Evolutionary conservation across 495 filamentous ascomycete genomes (phyloP), one percentile per base, ranked within the genome.

Genomic region (Pyrenula massariospora): DNA sequence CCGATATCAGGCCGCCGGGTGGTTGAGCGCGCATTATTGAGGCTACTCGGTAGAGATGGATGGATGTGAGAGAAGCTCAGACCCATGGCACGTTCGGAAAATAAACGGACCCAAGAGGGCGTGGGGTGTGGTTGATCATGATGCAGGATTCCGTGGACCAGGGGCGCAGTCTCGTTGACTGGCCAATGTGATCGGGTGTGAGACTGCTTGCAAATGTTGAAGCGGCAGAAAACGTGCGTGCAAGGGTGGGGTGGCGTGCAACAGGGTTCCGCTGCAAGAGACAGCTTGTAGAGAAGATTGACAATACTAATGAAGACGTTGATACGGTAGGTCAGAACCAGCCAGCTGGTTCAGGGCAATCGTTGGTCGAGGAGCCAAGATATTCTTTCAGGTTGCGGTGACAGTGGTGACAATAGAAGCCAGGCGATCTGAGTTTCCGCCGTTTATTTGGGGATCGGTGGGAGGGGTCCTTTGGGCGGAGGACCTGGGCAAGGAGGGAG

Each of bases 401-500:
- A 5, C 15, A 5, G 31, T 42, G 31, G 31, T 42, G 31, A 42
- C 31, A 42, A 42, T 42, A n/a, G n/a, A n/a, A n/a, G 8, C 31
- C 31, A 42, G 15, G 31, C 15, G 31, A 15, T 42, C 15, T 5
- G 5, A 15, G 31, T 42, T 8, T 15, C 15, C 31, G 15, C 8
- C 31, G 66, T 77, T 69, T 85, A 81, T 76, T 87, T 87, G 64
- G 87, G 87, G 42, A 89, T 79, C 66, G 87, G 87, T 66, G 88
- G 88, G 20, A 92, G 84, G 73, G 88, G 88, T 58, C 88, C 81
- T 73, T 83, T 88, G 42, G 88, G 88, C 65, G 88, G 88, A 59
- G 88, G 88, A 64, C 88, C 88, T 2, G 88, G 88, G 81, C 86
- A 90, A 62, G 88, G 88, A 77, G 88, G 88, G 60, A 90, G 84